Base-by-base conservation (phyloP, 495 filamentous ascomycete species). In the Talaromyces wortmannii region DNA sequence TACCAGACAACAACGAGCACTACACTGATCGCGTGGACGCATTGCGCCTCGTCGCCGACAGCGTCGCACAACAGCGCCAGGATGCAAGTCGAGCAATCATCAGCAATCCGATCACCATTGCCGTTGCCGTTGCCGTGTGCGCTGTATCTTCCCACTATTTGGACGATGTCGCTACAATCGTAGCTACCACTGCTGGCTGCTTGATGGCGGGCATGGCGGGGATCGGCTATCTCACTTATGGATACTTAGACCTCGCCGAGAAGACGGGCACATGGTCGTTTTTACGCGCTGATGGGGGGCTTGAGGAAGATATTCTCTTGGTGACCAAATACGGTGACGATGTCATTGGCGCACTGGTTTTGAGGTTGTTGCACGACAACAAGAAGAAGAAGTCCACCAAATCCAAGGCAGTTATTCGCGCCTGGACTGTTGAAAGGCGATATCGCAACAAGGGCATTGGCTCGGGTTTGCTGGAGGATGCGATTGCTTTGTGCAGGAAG, bases 361-460 rank as follows among this genome's bases (percentile, higher is more conserved):
- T 85, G 56, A 68, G 76, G 52, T 65, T 70, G 54, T 59, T 68
- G 4, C 57, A 54, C n/a, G 64, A 62, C 15, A 30, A 40, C 6
- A 7, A 46, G 10, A 40, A 59, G 13, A 17, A 43, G 31, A 43
- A 45, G 31, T 40, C 17, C 31, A n/a, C 31, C 44, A 60, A 57
- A 23, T 5, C 18, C 12, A 45, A 53, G 10, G 59, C 57, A 5
- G 67, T 87, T n/a, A 83, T 92, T 47, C 75, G 85, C 23, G 89
- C 86, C 1, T 92, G 89, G 88, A 89, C 89, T 3, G 86, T 90
- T 0, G 75, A 78, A 63, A 58, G 81, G 57, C 73, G 68, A 59
- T 92, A 89, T 66, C 76, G 91, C 11, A 70, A 79, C 6, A 75
- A 76, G 52, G 89, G 89, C 0, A 69, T 94, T 7, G 91, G 90